Base-by-base conservation (phyloP, 805 yeast genomes). In the Candida ortonii region DNA sequence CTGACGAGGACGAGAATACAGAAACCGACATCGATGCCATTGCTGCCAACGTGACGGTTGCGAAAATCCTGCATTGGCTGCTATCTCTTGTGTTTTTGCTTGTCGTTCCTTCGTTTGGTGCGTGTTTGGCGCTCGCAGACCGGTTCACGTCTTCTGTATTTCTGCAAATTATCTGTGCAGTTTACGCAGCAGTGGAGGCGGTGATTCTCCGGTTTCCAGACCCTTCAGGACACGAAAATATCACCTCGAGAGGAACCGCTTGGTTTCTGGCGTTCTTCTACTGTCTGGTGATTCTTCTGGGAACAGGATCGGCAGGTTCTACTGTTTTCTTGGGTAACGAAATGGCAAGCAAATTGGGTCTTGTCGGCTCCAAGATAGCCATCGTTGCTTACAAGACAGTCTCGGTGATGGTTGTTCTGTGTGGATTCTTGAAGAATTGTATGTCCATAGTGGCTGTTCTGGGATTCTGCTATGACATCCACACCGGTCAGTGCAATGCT, bases 401-500 rank as follows among this genome's bases (percentile, higher is more conserved):
- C 1, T 70, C 85, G 3, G 56, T 76, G 7, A 18, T 73, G 13
- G 49, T 65, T 4, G 72, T 69, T 0, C 37, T 79, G 9, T 67
- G 76, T 6, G 93, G 94, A 7, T 86, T 94, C 84, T 80, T 88
- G 7, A 78, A 85, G 44, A 72, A 76, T 20, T 78, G 88, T 33
- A 62, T 90, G 63, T 90, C 95, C 0, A 86, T 90, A 5, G 80
- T 85, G 28, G 83, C 95, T 1, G 54, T 88, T 43, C 75, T 86
- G 44, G 96, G 96, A 2, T 90, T 88, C 59, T 90, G 97, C 61
- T 78, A 86, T 48, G 84, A 73, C 5, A 68, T 59, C 22, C 93
- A 85, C 50, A 79, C 94, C 0, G 97, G 97, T 16, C 97, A 90
- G 61, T 90, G 97, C 59, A 74, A 88, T 25, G 97, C 97, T 0